phyloP scores from a whole-genome alignment of 2,329 filamentous ascomycete species.

The Grosmannia penicillata region DNA sequence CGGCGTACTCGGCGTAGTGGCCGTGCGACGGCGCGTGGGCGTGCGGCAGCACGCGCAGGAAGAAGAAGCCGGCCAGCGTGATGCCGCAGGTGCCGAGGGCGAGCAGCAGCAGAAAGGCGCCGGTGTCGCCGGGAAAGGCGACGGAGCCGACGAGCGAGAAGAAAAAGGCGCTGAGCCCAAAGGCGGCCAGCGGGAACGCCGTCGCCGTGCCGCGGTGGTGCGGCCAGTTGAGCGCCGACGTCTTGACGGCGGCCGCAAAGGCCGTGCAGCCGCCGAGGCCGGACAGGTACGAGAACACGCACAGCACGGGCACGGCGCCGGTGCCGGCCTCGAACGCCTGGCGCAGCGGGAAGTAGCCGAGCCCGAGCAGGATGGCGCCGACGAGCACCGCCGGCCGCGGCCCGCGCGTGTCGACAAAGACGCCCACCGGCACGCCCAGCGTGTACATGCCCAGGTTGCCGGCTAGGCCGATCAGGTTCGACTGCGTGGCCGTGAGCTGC shows the following conservation, averaged over 20 bases:
- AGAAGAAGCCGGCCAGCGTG: conserved; percentile 66
- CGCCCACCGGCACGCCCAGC: conserved; percentile 74
- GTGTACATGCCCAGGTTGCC: conserved; percentile 93
- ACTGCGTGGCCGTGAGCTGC: conserved; percentile 79
- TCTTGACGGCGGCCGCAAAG: conserved; percentile 80
- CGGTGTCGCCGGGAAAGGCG: conserved; percentile 70
- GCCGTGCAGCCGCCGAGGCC: conserved; percentile 82
- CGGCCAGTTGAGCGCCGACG: conserved; percentile 81
- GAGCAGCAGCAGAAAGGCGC: conserved; percentile 65
- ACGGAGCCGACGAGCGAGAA: conserved; percentile 70
- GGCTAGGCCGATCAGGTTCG: conserved; percentile 75
- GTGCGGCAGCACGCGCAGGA: conserved; percentile 60
- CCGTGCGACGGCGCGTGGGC: conserved; percentile 21
- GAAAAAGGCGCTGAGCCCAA: conserved; percentile 91
- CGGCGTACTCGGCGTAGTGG: conserved; percentile 31
- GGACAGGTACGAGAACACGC: conserved; percentile 72
- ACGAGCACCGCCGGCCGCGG: conserved; percentile 64
- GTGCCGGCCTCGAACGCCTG: conserved; percentile 57
- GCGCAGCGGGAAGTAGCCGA: conserved; percentile 79
- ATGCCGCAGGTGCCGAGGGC: conserved; percentile 65
- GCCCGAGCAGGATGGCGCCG: conserved; percentile 56
- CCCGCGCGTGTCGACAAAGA: conserved; percentile 72
- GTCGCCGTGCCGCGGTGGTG: conserved; percentile 84
- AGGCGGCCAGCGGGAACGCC: conserved; percentile 81
- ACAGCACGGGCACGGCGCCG: conserved; percentile 47